Base-by-base conservation (phyloP, 2,329 filamentous ascomycete genomes). In the Aspergillus nomiae region DNA sequence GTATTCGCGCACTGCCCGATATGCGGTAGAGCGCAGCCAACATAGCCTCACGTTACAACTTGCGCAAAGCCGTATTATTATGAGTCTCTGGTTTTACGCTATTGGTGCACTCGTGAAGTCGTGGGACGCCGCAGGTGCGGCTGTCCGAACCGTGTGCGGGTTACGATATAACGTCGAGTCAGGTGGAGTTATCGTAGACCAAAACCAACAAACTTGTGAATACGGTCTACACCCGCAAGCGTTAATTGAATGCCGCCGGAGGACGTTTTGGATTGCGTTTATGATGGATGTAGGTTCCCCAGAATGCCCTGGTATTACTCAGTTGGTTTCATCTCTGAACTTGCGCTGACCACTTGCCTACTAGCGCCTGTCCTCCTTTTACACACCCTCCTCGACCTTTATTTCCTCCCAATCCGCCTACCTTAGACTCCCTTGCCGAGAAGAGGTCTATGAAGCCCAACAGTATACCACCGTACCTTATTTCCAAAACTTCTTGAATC, bases 211-310 rank as follows among this genome's bases (percentile, higher is more conserved):
- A 0, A 30, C 32, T n/a, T 84, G 82, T 59, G 86, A 87, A 5
- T 88, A 87, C 70, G 85, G 83, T 24, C 81, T 91, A 66, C 85
- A 84, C 67, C 83, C 81, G 62, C 76, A 77, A 56, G 86, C 85
- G 34, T 85, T 89, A 67, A 83, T 85, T 28, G 90, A 93, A 76
- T 89, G 88, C 69, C 84, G 87, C 63, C 84, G 90, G 66, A 83
- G 90, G 61, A 92, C 89, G 0, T 89, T 92, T 70, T 93, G 90
- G 90, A 86, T 87, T 32, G 84, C 87, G 58, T 91, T 89, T 68
- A 78, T 92, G 68, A 84, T 91, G 74, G 90, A 92, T 76, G 83
- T 85, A 76, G 80, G 82, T 58, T 30, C 32, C 21, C 30, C 48
- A 28, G 19, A 34, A n/a, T 28, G 28, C 6, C 28, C 12, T 32